Percentiles rank a stretch among this genome's conserved stretches.
These are phyloP conservation scores for Mariannaea elegans DNA, from an alignment of 2,329 filamentous ascomycete genomes.

Conservation along the genomic window DNA sequence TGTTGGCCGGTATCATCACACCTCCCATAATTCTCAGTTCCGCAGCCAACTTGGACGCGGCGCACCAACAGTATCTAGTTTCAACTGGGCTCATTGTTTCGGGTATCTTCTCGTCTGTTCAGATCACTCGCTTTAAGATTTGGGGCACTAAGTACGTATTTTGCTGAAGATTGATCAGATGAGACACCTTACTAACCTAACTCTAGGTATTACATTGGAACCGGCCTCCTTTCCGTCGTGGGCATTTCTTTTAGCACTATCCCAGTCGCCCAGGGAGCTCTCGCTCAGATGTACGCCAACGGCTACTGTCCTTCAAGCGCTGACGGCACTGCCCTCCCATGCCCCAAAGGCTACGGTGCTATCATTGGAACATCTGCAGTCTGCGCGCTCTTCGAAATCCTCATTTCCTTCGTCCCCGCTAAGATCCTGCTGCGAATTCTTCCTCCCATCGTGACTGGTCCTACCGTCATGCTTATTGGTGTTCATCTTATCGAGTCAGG, in stretches of 20 bases:
- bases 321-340: constrained; percentile 74
- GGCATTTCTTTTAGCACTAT: constrained; percentile 59
- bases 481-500: constrained; percentile 76
- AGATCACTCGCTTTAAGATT: constrained; percentile 82
- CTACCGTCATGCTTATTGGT: constrained; percentile 76
- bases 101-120: constrained; percentile 76
- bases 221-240: constrained; percentile 81
- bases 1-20: constrained; percentile 80
- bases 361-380: constrained; percentile 75
- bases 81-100: constrained; percentile 83
- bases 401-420: constrained; percentile 78
- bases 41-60: constrained; percentile 69
- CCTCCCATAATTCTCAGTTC: constrained; percentile 77
- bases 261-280: constrained; percentile 66
- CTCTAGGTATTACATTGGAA: constrained; percentile 77
- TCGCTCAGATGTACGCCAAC: constrained; percentile 80
- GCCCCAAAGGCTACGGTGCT: constrained; percentile 77
- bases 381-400: constrained; percentile 74
- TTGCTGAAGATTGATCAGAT: background rate
- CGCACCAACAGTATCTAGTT: constrained; percentile 78
- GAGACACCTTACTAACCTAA: constrained; percentile 6
- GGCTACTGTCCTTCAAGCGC: constrained; percentile 70
- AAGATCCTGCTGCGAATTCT: constrained; percentile 75
- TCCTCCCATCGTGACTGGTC: constrained; percentile 80
- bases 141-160: constrained; percentile 66